Percentiles rank a stretch among this genome's conserved stretches.
These are phyloP conservation scores for Knufia fluminis DNA, from an alignment of 2,329 filamentous ascomycete species.

Conservation along the genomic window DNA sequence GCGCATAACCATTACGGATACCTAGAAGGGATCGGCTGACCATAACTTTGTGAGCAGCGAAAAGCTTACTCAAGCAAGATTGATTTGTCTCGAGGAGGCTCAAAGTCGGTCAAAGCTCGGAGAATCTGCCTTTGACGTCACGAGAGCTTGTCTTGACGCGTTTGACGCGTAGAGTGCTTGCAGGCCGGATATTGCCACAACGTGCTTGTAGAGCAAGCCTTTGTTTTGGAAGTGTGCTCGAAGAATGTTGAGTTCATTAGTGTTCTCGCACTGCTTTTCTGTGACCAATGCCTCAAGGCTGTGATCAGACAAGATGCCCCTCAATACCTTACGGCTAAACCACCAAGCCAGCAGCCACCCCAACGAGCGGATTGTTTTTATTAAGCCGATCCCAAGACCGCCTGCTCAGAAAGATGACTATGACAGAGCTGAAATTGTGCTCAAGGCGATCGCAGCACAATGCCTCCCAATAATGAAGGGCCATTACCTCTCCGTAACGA, in stretches of 20 bases:
- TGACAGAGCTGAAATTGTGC: constrained; percentile 56
- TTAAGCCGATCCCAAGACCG: constrained; percentile 63
- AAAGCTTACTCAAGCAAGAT: background rate
- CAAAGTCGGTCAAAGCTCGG: too few relatives aligned
- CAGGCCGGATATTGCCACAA: too few relatives aligned
- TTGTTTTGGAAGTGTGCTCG: background rate
- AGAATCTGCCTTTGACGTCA: too few relatives aligned
- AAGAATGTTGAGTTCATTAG: too few relatives aligned
- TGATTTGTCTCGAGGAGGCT: too few relatives aligned
- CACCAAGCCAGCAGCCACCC: constrained; percentile 23
- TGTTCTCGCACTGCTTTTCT: background rate
- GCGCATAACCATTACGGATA: background rate
- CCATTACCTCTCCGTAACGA: constrained; percentile 55
- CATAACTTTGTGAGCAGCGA: too few relatives aligned
- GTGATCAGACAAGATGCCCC: constrained; percentile 49
- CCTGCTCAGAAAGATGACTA: constrained; percentile 39
- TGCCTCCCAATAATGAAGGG: constrained; percentile 65
- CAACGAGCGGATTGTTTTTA: constrained; percentile 60
- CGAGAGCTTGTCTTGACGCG: too few relatives aligned
- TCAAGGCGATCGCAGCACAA: constrained; percentile 71
- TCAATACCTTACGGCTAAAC: constrained; percentile 72
- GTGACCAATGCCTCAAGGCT: background rate
- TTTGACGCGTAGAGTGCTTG: too few relatives aligned
- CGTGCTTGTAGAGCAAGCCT: too few relatives aligned
- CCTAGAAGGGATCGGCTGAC: background rate